A percentile compares a stretch with the other conserved stretches of the same genome.
Evolutionary conservation across 352 stramenopile genomes (phyloP).

Genomic region (Globisporangium paroecandrum): DNA sequence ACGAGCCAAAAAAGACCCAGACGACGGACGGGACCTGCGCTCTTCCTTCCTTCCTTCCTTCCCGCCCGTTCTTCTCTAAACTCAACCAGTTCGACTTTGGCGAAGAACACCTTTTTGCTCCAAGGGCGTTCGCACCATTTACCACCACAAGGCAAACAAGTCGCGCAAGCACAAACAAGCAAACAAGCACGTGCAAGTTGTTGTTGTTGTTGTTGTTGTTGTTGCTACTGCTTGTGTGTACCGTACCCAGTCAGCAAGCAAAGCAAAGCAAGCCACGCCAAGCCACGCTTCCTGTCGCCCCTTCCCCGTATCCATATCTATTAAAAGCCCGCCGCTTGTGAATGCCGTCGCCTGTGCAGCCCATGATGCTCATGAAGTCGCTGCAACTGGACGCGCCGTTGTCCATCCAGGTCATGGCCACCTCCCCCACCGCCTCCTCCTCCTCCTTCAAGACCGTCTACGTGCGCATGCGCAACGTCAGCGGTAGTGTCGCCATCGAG

Average conservation of each 20-base stretch:
- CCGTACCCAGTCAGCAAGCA: constrained; percentile 2
- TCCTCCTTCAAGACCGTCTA: constrained; percentile 35
- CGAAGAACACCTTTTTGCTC: constrained; percentile 19
- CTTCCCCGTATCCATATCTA: constrained; percentile 9
- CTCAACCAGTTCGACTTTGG: constrained; percentile 27
- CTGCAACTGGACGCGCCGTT: constrained; percentile 29
- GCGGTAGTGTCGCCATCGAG: constrained; percentile 54
- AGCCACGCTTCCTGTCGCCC: neutral
- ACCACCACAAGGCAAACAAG: neutral
- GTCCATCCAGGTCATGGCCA: constrained; percentile 43
- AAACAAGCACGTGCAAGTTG: constrained; percentile 3
- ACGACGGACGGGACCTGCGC: neutral
- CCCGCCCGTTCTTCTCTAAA: constrained; percentile 2
- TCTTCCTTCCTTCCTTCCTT: neutral
- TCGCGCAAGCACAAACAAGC: constrained; percentile 1
- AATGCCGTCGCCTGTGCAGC: constrained; percentile 2
- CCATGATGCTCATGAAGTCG: constrained; percentile 45
- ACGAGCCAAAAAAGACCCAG: constrained; percentile 5
- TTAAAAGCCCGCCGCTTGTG: constrained; percentile 1
- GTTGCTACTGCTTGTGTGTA: constrained; percentile 2
- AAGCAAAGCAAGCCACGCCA: neutral
- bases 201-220: constrained; percentile 2
- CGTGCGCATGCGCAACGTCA: constrained; percentile 71
- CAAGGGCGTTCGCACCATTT: constrained; percentile 19
- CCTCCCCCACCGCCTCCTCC: constrained; percentile 13